Evolutionary conservation across 352 stramenopile genomes (phyloP), one percentile per base, ranked within the genome.

Genomic region (Pythium periplocum): DNA sequence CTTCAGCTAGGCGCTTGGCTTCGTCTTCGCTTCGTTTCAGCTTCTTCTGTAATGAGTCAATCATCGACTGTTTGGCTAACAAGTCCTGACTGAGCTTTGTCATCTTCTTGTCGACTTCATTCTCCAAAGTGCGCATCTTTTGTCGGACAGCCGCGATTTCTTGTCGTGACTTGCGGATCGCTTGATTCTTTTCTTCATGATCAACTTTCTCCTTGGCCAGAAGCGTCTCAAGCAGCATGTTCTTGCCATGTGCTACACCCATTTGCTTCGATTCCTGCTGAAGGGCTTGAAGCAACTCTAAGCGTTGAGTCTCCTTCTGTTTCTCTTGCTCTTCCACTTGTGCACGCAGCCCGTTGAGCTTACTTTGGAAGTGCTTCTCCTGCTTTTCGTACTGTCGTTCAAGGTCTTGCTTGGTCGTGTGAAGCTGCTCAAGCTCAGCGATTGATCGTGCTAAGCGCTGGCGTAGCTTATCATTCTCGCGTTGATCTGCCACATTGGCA

Each of bases 251-350:
- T 4, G 73, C 74, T 30, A 82, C 45, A 32, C 80, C 80, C 63
- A 88, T 73, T n/a, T 79, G 62, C 51, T 80, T 78, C 37, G 73
- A 69, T 43, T 87, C 78, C 34, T 82, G 61, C 44, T 88, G 78
- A 6, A 88, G 60, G 8, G 64, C 70, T 40, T 82, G 67, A 30
- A 85, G 49, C 6, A 90, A 62, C 38, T 86, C 78, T 10, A 71
- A 50, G 1, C 76, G 74, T 45, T 88, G 61, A 0, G 59, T 34
- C 35, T 88, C 79, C 44, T 73, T 79, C 26, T 73, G 52, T 7
- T 75, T 74, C 49, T 87, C 73, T 6, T 69, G 73, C 17, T 75
- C 64, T 2, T 68, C 67, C 34, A 87, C 32, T 11, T 74, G 60
- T 3, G 38, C 48, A 26, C 68, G 69, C 40, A 90, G 45, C 31